These are phyloP conservation scores for Dactylonectria macrodidyma DNA, from an alignment of 2,329 filamentous ascomycete species.

Conservation along the genomic window DNA sequence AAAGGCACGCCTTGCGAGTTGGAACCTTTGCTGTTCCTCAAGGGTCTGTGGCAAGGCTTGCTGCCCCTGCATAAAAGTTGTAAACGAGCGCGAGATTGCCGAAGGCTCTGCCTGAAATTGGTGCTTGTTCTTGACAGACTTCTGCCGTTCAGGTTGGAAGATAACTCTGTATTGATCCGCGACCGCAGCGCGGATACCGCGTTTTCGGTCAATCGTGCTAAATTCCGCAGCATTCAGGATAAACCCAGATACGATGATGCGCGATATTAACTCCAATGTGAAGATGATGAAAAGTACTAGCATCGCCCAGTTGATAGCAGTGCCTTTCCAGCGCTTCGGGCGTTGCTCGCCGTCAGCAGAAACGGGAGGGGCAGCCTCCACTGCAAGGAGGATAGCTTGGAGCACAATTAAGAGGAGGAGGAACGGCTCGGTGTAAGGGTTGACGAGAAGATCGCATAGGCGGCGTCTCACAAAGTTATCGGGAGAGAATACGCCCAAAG, in stretches of 20 bases:
- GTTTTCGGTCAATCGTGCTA: constrained; percentile 86
- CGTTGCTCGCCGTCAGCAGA: constrained; percentile 73
- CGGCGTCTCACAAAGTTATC: constrained; percentile 81
- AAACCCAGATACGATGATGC: constrained; percentile 93
- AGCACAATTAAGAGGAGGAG: constrained; percentile 90
- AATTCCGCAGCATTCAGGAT: constrained; percentile 93
- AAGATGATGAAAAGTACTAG: constrained; percentile 90
- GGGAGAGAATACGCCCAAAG: constrained; percentile 86
- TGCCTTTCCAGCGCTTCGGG: constrained; percentile 75
- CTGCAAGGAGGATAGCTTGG: constrained; percentile 88
- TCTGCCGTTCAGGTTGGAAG: constrained; percentile 85
- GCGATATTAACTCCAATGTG: constrained; percentile 85
- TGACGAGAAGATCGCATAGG: constrained; percentile 87
- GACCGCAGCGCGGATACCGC: constrained; percentile 81
- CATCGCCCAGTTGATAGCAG: constrained; percentile 83
- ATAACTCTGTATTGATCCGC: constrained; percentile 82
- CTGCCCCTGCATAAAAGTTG: constrained; percentile 80
- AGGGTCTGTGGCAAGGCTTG: constrained; percentile 71
- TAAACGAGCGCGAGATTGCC: constrained; percentile 83
- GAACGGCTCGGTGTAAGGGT: constrained; percentile 87
- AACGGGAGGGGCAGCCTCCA: constrained; percentile 84
- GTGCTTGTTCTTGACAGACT: constrained; percentile 71
- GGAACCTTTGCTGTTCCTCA: constrained; percentile 85
- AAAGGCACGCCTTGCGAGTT: constrained; percentile 92
- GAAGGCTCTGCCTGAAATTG: constrained; percentile 67